These are phyloP conservation scores for Juglanconis sp. DNA, from an alignment of 2,329 filamentous ascomycete species.

Conservation along the genomic window DNA sequence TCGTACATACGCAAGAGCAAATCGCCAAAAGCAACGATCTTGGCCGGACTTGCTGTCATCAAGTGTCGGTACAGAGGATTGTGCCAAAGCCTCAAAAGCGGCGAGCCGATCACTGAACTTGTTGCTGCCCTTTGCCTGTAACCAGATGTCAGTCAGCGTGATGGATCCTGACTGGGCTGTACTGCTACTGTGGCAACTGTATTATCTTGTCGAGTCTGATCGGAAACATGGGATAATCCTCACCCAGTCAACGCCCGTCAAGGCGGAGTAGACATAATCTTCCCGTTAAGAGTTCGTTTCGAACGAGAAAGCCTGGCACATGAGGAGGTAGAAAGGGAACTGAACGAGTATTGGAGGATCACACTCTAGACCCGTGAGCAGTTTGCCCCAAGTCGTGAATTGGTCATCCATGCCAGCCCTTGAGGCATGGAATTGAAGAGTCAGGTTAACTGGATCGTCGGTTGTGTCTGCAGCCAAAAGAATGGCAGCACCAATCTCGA, in stretches of 20 bases:
- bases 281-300: neutral
- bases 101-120: neutral
- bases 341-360: constrained; percentile 1
- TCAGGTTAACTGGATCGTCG: neutral
- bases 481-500: constrained; percentile 1
- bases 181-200: neutral
- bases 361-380: neutral
- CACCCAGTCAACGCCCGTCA: neutral
- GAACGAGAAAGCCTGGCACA: neutral
- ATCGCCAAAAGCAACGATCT: constrained; percentile 5
- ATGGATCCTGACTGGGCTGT: neutral
- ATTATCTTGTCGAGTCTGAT: neutral
- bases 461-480: neutral
- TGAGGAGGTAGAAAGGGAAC: neutral
- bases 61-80: neutral
- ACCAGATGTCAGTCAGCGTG: neutral
- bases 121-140: neutral
- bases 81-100: neutral
- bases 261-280: neutral
- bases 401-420: neutral
- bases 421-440: neutral
- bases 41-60: neutral
- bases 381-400: neutral
- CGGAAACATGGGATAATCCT: neutral
- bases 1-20: neutral